Evolutionary conservation across 306 rosid genomes (phyloP).

Genomic region (Coriaria nepalensis): DNA sequence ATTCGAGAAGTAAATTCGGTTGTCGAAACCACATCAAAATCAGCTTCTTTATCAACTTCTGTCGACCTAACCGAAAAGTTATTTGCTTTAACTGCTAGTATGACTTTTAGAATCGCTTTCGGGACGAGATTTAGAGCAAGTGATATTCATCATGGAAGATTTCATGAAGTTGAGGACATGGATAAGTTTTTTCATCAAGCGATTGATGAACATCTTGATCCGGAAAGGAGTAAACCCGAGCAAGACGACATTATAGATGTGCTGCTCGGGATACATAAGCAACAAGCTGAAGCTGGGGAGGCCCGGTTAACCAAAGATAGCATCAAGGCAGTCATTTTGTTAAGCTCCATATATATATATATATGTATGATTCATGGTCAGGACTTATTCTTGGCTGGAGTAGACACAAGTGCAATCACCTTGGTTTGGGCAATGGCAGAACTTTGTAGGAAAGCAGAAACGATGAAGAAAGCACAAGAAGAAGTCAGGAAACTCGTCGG

Average conservation of each 20-base stretch:
- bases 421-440: constrained; percentile 30
- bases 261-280: constrained; percentile 8
- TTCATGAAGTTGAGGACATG: constrained; percentile 21
- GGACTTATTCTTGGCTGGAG: constrained; percentile 29
- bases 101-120: constrained; percentile 30
- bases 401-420: constrained; percentile 19
- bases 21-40: constrained; percentile 3
- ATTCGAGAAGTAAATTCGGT: constrained; percentile 8
- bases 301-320: constrained; percentile 5
- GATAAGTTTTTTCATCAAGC: constrained; percentile 31
- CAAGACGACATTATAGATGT: constrained; percentile 22
- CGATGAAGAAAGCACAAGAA: constrained; percentile 28
- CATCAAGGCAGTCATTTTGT: constrained; percentile 31
- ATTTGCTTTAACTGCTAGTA: constrained; percentile 13
- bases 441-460: constrained; percentile 16
- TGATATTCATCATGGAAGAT: constrained; percentile 10
- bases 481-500: constrained; percentile 19
- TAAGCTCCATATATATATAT: not conserved
- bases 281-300: constrained; percentile 1
- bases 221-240: constrained; percentile 1
- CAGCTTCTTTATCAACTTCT: not conserved
- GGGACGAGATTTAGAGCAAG: constrained; percentile 22
- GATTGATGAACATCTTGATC: constrained; percentile 16
- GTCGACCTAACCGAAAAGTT: constrained; percentile 21
- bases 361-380: not conserved